Evolutionary conservation across 2,329 filamentous ascomycete species (phyloP), one percentile per base, ranked within the genome.

Genomic region (Ophiocordyceps sinensis): DNA sequence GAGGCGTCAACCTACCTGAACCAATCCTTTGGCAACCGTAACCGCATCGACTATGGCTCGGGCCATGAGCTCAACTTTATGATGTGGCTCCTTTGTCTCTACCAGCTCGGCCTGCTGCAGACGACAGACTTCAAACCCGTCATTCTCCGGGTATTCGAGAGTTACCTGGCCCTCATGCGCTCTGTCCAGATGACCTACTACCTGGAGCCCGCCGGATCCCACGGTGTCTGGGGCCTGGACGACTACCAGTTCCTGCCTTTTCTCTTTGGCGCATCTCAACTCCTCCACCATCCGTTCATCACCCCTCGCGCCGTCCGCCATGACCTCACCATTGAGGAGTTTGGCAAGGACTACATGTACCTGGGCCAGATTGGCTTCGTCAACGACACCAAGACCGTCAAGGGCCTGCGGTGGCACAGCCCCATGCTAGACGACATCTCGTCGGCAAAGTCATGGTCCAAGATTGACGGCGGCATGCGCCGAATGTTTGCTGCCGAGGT

Each of bases 391-490:
- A 98, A 98, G 68, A 94, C 86, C 1, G 88, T 95, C 43, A 86
- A 93, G 54, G 89, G 88, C 1, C 66, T 98, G 45, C 75, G 91
- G 36, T 98, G 91, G 91, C 93, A 98, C 55, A 88, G 82, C 48
- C 91, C 93, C 4, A 96, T 98, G 93, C 75, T 98, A 15, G 91
- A 98, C 57, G 91, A 98, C 58, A 98, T 98, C 48, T 91, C 84
- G 4, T 80, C 85, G 1, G 83, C 89, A 14, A 88, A 85, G 58
- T 84, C 72, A 32, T 98, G 91, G 91, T 66, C 63, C 48, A 98
- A 98, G 68, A 83, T 98, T 39, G 88, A 96, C 59, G 82, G 73
- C 23, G 91, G 91, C 7, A 96, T 98, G 93, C 75, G 85, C 45
- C 84, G 86, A 50, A 98, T 98, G 93, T 96, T 96, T 56, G 73